Evolutionary conservation across 2,329 filamentous ascomycete species (phyloP).

Genomic region (Reticulascus tulasneorum): DNA sequence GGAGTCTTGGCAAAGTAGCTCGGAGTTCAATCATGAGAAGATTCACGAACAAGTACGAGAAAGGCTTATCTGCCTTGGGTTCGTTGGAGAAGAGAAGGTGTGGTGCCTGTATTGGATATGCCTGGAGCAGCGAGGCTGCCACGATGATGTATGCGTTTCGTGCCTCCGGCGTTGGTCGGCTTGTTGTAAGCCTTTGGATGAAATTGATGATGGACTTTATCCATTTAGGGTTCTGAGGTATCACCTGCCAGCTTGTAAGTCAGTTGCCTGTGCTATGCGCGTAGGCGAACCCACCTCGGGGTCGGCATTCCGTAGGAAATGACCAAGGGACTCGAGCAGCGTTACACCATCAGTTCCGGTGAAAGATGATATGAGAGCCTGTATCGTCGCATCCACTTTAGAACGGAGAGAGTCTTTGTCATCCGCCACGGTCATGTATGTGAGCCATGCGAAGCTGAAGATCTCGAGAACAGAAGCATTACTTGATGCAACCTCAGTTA

Average conservation of each 20-base stretch:
- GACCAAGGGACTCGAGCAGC: conserved; percentile 53
- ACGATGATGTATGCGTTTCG: conserved; percentile 58
- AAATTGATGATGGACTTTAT: conserved; percentile 41
- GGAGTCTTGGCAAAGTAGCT: conserved; percentile 56
- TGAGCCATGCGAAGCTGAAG: conserved; percentile 54
- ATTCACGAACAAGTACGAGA: conserved; percentile 60
- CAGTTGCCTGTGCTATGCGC: conserved; percentile 6
- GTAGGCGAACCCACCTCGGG: conserved; percentile 35
- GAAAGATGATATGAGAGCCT: conserved; percentile 48
- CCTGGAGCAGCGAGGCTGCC: conserved; percentile 52
- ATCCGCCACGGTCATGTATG: conserved; percentile 30
- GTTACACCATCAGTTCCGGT: conserved; percentile 57
- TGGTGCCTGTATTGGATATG: conserved; percentile 44
- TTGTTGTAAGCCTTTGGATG: conserved; percentile 50
- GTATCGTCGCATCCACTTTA: conserved; percentile 45
- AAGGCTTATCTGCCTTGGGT: conserved; percentile 43
- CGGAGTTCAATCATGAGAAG: conserved; percentile 64
- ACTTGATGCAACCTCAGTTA: conserved; percentile 54
- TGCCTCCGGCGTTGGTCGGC: conserved; percentile 50
- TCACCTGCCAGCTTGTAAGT: conserved; percentile 30
- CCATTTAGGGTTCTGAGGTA: conserved; percentile 51
- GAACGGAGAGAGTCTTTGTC: conserved; percentile 25
- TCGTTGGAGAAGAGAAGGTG: conserved; percentile 49
- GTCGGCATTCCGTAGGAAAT: conserved; percentile 46
- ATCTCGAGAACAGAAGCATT: conserved; percentile 52